Conservation (phyloP, 805 yeast species). For the Myxozyma sirexii region DNA sequence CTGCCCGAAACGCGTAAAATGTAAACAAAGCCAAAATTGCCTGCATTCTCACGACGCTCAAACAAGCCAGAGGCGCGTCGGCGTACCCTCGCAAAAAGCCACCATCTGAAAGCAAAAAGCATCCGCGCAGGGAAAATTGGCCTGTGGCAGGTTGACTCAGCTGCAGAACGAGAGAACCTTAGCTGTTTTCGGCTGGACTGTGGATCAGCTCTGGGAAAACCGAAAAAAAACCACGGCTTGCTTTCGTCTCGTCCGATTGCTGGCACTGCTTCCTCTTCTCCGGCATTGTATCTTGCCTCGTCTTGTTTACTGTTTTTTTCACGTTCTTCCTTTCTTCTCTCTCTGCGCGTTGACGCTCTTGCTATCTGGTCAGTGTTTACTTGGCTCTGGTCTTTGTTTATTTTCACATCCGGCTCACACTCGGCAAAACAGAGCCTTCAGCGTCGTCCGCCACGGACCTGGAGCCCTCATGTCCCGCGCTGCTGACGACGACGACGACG, state of each 20-base stretch:
- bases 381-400: background rate
- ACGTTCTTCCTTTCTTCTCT: background rate
- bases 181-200: background rate
- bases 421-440: background rate
- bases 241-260: background rate
- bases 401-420: background rate
- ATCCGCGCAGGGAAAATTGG: too few relatives aligned
- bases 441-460: slow-evolving; percentile 3
- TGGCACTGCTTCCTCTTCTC: background rate
- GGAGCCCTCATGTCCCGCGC: slow-evolving; percentile 1
- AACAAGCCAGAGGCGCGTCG: slow-evolving; percentile 9
- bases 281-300: too few relatives aligned
- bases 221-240: background rate
- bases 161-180: background rate
- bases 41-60: slow-evolving; percentile 5
- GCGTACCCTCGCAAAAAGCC: slow-evolving; percentile 12
- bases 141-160: slow-evolving; percentile 2
- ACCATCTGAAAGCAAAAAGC: too few relatives aligned
- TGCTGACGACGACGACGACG: slow-evolving; percentile 6
- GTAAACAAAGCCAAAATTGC: slow-evolving; percentile 9
- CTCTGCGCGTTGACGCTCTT: background rate
- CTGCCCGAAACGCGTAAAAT: background rate
- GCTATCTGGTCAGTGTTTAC: background rate
- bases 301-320: background rate
- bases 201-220: background rate